Base-by-base conservation (phyloP, 2,329 filamentous ascomycete species). In the Penicillium oxalicum region DNA sequence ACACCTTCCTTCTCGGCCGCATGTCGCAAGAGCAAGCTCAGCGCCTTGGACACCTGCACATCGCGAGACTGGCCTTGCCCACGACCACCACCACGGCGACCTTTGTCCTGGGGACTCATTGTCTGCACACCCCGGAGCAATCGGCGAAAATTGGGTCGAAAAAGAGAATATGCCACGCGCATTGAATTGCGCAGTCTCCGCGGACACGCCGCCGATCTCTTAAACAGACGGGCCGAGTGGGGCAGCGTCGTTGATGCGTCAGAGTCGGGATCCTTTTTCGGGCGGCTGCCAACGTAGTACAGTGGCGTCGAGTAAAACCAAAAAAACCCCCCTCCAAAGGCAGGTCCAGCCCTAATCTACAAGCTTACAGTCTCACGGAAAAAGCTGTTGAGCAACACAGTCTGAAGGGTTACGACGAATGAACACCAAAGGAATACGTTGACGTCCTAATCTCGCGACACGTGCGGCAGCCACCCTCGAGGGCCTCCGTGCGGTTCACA, bases 1-100 rank as follows among this genome's bases (percentile, higher is more conserved):
- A 86, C 65, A 1, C 78, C 77, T 66, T 86, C 82, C 47, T 76
- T 73, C 50, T 75, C 73, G 0, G 82, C 83, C 2, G 78, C 79
- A 65, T 86, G 83, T 26, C 83, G 76, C 28, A 86, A 71, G 1
- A 85, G 66, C 32, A 62, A 58, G 40, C 68, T 71, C 39, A 72
- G 53, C 7, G 69, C 66, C 53, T 72, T 72, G 44, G 70, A 72
- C 28, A 72, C 58, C n/a, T 61, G 58, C 4, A 72, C 66, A 27
- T 65, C 65, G 32, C 70, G 66, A 35, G 55, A 55, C 13, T 54
- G 50, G 5, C 53, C 51, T 45, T 52, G 48, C 9, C 55, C 55
- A 6, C 50, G 50, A 5, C 51, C 49, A 13, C 52, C 46, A 3
- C 33, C 40, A 2, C 41, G 40, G 9, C 35, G 51, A 24, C 50